phyloP scores from a whole-genome alignment of 305 asterid species.

The Fraxinus albicans region DNA sequence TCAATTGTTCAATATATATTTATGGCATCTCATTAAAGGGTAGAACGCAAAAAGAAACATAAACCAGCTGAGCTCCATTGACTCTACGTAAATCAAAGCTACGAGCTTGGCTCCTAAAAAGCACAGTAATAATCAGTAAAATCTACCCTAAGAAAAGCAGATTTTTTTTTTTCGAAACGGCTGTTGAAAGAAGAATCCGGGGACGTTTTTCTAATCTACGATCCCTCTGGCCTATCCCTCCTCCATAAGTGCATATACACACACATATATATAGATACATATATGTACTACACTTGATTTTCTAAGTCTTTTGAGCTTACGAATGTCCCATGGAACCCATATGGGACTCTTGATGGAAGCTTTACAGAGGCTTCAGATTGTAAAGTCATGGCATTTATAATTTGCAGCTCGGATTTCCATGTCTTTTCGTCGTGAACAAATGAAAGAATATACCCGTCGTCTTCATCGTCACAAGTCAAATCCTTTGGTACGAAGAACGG shows the following conservation, averaged over 20 bases:
- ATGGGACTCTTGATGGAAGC: slow-evolving; percentile 72
- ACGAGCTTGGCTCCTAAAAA: slow-evolving; percentile 32
- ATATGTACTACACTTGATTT: slow-evolving; percentile 34
- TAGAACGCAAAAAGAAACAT: slow-evolving; percentile 27
- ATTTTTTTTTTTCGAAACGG: background rate
- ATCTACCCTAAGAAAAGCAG: background rate
- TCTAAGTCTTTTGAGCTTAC: slow-evolving; percentile 44
- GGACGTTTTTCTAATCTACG: slow-evolving; percentile 33
- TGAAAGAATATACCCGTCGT: slow-evolving; percentile 57
- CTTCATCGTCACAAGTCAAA: slow-evolving; percentile 37
- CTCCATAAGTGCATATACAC: background rate
- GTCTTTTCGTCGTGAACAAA: slow-evolving; percentile 64
- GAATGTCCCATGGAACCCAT: slow-evolving; percentile 79
- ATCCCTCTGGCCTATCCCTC: slow-evolving; percentile 45
- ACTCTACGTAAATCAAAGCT: slow-evolving; percentile 25
- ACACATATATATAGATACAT: background rate
- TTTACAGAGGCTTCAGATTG: slow-evolving; percentile 44
- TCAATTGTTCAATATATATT: background rate
- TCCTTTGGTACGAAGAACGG: slow-evolving; percentile 59
- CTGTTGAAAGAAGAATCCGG: slow-evolving; percentile 36
- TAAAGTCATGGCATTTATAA: slow-evolving; percentile 49
- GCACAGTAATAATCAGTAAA: background rate
- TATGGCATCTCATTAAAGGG: background rate
- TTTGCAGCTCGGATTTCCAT: slow-evolving; percentile 54
- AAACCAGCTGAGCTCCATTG: slow-evolving; percentile 53